Conservation (phyloP, 2,329 filamentous ascomycete species). For the Apiospora hydei region DNA sequence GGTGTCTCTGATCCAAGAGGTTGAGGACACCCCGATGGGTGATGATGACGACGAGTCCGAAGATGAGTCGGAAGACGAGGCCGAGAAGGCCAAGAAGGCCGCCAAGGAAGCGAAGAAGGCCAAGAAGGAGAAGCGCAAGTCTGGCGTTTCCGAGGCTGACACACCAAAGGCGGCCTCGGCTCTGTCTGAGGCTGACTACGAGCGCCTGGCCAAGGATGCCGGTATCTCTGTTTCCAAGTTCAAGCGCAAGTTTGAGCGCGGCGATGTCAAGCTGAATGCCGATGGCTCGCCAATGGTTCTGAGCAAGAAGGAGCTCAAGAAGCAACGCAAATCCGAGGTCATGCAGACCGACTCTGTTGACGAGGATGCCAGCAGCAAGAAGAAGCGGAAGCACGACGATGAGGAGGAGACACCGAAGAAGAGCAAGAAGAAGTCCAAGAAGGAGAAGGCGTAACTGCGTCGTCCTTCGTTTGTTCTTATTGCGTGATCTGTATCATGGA, state of each 20-base stretch:
- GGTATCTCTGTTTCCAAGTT: conserved; percentile 79
- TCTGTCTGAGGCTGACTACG: conserved; percentile 63
- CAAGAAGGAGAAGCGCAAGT: conserved; percentile 47
- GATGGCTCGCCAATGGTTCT: conserved; percentile 72
- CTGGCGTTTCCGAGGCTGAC: conserved; percentile 36
- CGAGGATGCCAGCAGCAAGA: conserved; percentile 63
- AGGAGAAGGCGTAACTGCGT: conserved; percentile 59
- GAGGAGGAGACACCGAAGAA: conserved; percentile 58
- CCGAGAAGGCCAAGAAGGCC: conserved; percentile 46
- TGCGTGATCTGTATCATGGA: conserved; percentile 24
- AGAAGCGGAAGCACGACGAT: conserved; percentile 77
- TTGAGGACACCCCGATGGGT: conserved; percentile 50
- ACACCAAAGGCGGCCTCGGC: conserved; percentile 47
- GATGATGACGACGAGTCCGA: conserved; percentile 58
- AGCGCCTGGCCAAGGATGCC: conserved; percentile 68
- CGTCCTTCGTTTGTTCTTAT: conserved; percentile 15
- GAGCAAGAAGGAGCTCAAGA: conserved; percentile 81
- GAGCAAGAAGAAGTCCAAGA: conserved; percentile 70
- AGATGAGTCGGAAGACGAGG: conserved; percentile 48
- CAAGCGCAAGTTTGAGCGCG: conserved; percentile 78
- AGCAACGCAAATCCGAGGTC: conserved; percentile 67
- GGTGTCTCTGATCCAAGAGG: conserved; percentile 49
- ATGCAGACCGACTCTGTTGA: conserved; percentile 59
- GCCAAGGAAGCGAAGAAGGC: conserved; percentile 48
- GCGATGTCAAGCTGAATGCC: conserved; percentile 71